Evolutionary conservation across 2,329 filamentous ascomycete genomes (phyloP).

Genomic region (Pleomassaria siparia): DNA sequence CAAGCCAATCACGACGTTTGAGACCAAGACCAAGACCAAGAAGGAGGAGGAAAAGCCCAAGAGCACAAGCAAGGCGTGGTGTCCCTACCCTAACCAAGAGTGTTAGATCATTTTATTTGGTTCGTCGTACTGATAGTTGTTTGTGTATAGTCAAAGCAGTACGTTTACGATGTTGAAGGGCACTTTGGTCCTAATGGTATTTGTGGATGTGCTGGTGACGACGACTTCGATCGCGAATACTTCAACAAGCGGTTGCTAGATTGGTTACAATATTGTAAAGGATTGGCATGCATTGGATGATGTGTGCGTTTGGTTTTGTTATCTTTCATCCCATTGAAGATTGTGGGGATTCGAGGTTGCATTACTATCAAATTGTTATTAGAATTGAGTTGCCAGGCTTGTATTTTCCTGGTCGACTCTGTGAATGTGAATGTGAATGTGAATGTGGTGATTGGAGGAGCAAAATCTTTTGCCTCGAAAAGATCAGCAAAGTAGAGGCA

Average conservation of each 20-base stretch:
- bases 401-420: no score
- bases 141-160: neutral
- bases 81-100: slow-evolving; percentile 19
- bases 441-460: no score
- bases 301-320: neutral
- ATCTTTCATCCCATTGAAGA: neutral
- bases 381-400: neutral
- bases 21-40: slow-evolving; percentile 7
- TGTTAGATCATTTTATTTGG: slow-evolving; percentile 7
- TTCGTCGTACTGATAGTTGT: neutral
- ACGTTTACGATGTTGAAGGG: slow-evolving; percentile 1
- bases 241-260: neutral
- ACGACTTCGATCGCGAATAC: neutral
- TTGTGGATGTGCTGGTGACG: neutral
- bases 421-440: no score
- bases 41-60: slow-evolving; percentile 1
- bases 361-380: neutral
- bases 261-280: no score
- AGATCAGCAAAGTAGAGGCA: no score
- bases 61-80: slow-evolving; percentile 11
- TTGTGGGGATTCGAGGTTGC: neutral
- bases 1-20: slow-evolving; percentile 15
- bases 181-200: slow-evolving; percentile 2
- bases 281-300: neutral
- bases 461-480: no score